Evolutionary conservation across 2,329 filamentous ascomycete genomes (phyloP).

Genomic region (Ascochyta rabiei): DNA sequence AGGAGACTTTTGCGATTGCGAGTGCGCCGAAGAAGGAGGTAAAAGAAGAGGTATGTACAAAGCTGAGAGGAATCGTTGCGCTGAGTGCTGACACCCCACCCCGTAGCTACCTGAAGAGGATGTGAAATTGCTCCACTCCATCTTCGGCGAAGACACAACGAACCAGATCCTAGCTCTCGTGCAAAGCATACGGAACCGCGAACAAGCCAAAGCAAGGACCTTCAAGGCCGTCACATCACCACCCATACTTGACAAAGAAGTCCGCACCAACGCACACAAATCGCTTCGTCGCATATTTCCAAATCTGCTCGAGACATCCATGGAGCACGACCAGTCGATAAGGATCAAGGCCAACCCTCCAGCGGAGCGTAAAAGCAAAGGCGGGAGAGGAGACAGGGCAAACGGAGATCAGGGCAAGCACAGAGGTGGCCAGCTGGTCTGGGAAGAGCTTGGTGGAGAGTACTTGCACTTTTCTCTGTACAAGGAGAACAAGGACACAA

Average conservation of each 20-base stretch:
- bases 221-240: constrained; percentile 61
- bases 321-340: constrained; percentile 72
- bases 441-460: constrained; percentile 74
- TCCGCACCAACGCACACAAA: constrained; percentile 68
- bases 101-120: constrained; percentile 48
- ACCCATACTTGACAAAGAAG: constrained; percentile 64
- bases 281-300: constrained; percentile 78
- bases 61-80: background rate
- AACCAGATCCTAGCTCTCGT: constrained; percentile 62
- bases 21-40: constrained; percentile 19
- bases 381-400: constrained; percentile 22
- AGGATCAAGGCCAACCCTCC: constrained; percentile 59
- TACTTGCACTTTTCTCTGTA: constrained; percentile 91
- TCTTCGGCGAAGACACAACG: constrained; percentile 60
- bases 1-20: constrained; percentile 28
- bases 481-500: constrained; percentile 97
- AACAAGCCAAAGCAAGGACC: constrained; percentile 61
- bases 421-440: constrained; percentile 52
- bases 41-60: constrained; percentile 18
- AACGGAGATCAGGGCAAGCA: constrained; percentile 30
- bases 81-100: constrained; percentile 1
- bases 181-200: constrained; percentile 58
- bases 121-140: constrained; percentile 44
- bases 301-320: constrained; percentile 78
- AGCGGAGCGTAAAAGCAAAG: constrained; percentile 44